These are phyloP conservation scores for Brettanomyces sp. DNA, from an alignment of 805 yeast species.

Conservation along the genomic window DNA sequence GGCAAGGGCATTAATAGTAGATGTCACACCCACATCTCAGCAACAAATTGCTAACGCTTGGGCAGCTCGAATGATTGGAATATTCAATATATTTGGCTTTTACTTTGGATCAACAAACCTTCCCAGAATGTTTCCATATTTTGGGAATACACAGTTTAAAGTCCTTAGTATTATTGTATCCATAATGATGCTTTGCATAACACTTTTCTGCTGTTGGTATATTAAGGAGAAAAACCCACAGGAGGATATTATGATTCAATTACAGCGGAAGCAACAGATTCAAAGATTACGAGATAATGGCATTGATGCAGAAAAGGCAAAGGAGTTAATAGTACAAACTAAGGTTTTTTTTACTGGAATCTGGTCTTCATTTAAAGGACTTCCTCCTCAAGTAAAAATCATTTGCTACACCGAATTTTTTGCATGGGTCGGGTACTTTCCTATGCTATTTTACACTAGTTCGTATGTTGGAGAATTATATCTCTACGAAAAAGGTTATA, in stretches of 20 bases:
- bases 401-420: slow-evolving; percentile 51
- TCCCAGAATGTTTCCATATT: slow-evolving; percentile 25
- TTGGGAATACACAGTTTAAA: slow-evolving; percentile 44
- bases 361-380: slow-evolving; percentile 22
- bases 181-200: slow-evolving; percentile 29
- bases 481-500: slow-evolving; percentile 29
- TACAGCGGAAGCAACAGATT: slow-evolving; percentile 27
- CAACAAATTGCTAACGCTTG: slow-evolving; percentile 55
- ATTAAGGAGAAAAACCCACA: slow-evolving; percentile 44
- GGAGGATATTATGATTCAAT: slow-evolving; percentile 28
- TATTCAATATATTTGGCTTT: slow-evolving; percentile 50
- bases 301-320: slow-evolving; percentile 18
- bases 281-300: slow-evolving; percentile 27
- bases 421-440: slow-evolving; percentile 65
- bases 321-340: slow-evolving; percentile 11
- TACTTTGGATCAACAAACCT: slow-evolving; percentile 41
- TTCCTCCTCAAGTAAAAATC: slow-evolving; percentile 42
- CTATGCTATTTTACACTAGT: slow-evolving; percentile 55
- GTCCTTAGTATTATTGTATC: slow-evolving; percentile 36
- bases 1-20: slow-evolving; percentile 52
- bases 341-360: slow-evolving; percentile 27
- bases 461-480: slow-evolving; percentile 57
- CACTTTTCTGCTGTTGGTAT: slow-evolving; percentile 30
- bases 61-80: slow-evolving; percentile 58
- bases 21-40: slow-evolving; percentile 46